Conservation (phyloP, 257 asterid genomes). For the Mitragyna speciosa region DNA sequence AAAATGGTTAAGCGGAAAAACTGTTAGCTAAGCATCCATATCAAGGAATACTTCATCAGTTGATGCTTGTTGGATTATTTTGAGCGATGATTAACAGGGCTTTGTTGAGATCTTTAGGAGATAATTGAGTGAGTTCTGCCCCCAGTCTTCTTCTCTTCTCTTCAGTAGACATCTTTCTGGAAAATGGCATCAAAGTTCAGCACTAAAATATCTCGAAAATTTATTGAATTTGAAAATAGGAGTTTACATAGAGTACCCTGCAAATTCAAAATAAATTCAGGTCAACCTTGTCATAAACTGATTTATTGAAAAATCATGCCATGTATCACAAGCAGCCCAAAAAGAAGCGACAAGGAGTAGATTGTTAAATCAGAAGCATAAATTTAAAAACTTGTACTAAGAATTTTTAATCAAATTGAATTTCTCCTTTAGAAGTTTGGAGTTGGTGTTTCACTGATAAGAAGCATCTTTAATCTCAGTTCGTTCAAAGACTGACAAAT, state of each 20-base stretch:
- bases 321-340: background rate
- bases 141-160: constrained; percentile 82
- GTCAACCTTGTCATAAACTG: background rate
- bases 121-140: constrained; percentile 55
- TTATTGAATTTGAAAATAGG: background rate
- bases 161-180: constrained; percentile 71
- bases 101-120: constrained; percentile 68
- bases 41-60: constrained; percentile 70
- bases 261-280: background rate
- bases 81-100: constrained; percentile 71
- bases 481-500: background rate
- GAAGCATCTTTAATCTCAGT: background rate
- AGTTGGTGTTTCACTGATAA: background rate
- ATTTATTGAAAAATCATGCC: background rate
- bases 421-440: background rate
- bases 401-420: background rate
- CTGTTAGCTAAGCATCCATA: constrained; percentile 72
- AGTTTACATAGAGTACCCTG: background rate
- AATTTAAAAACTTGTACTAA: background rate
- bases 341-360: background rate
- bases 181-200: background rate
- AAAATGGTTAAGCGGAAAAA: background rate
- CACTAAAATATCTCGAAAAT: background rate
- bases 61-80: constrained; percentile 51
- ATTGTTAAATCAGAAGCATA: background rate